phyloP scores from a whole-genome alignment of 345 rosid species.

The Viola odorata region DNA sequence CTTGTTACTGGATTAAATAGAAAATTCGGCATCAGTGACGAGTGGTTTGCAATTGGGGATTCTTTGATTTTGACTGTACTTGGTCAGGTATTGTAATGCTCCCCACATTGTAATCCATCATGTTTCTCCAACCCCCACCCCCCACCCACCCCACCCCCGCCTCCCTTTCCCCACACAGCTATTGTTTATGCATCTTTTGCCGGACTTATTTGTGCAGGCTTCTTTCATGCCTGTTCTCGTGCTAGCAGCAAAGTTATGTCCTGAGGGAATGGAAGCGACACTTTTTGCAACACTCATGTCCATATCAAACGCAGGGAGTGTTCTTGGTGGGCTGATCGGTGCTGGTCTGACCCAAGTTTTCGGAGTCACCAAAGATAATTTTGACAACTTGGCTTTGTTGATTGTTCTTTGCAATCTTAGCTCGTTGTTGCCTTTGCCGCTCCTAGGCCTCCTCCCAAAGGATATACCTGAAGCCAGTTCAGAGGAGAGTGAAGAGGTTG shows the following conservation, averaged over 20 bases:
- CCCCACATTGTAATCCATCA: no score
- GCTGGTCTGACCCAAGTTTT: slow-evolving; percentile 79
- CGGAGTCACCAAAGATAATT: slow-evolving; percentile 76
- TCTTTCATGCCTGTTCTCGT: slow-evolving; percentile 98
- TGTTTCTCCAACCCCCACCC: no score
- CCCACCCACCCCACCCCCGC: no score
- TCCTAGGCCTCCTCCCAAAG: slow-evolving; percentile 69
- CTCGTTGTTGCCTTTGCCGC: slow-evolving; percentile 91
- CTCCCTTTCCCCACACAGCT: no score
- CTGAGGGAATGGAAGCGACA: slow-evolving; percentile 98
- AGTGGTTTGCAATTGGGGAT: slow-evolving; percentile 98
- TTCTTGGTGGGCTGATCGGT: slow-evolving; percentile 83
- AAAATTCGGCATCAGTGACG: slow-evolving; percentile 76
- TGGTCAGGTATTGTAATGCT: slow-evolving; percentile 53
- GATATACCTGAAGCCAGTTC: slow-evolving; percentile 36
- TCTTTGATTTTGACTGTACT: slow-evolving; percentile 86
- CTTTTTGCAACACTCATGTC: slow-evolving; percentile 97
- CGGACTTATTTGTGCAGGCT: slow-evolving; percentile 38
- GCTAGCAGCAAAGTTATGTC: slow-evolving; percentile 84
- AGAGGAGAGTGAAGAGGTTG: slow-evolving; percentile 46
- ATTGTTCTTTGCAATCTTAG: slow-evolving; percentile 88
- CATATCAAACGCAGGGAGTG: slow-evolving; percentile 84
- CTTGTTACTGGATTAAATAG: slow-evolving; percentile 84
- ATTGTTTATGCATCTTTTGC: no score
- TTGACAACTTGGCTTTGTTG: slow-evolving; percentile 56